Evolutionary conservation across 768 basidiomycete species (phyloP).

Genomic region (Collybia sordida): DNA sequence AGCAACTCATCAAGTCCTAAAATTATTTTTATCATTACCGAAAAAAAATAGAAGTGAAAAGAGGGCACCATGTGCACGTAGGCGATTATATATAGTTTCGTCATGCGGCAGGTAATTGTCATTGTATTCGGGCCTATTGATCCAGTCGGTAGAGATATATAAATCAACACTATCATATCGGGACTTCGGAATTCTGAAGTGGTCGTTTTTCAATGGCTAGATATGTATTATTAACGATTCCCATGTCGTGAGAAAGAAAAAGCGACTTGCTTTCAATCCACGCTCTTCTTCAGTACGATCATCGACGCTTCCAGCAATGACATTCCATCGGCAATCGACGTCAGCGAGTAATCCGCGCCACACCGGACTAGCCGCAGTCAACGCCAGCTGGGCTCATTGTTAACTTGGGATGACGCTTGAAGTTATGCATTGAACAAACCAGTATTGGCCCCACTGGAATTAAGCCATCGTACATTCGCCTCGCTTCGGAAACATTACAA

Average conservation of each 20-base stretch:
- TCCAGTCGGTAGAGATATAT: constrained; percentile 86
- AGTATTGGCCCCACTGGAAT: constrained; percentile 95
- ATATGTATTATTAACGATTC: background rate
- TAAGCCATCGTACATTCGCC: constrained; percentile 93
- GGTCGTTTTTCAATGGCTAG: constrained; percentile 76
- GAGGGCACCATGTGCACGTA: constrained; percentile 71
- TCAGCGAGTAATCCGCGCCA: constrained; percentile 95
- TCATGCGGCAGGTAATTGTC: constrained; percentile 85
- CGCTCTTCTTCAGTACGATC: constrained; percentile 96
- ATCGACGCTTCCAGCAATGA: constrained; percentile 97
- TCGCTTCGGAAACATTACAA: constrained; percentile 89
- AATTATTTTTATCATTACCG: background rate
- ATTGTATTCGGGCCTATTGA: constrained; percentile 92
- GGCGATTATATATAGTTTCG: constrained; percentile 65
- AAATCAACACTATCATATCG: constrained; percentile 95
- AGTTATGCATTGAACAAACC: constrained; percentile 45
- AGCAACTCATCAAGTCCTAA: constrained; percentile 84
- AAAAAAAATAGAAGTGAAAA: background rate
- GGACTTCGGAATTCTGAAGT: constrained; percentile 89
- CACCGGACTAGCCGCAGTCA: constrained; percentile 92
- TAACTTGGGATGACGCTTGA: constrained; percentile 4
- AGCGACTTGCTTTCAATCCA: constrained; percentile 64
- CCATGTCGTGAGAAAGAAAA: background rate
- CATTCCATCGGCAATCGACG: constrained; percentile 98
- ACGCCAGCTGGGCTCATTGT: constrained; percentile 63